Evolutionary conservation across 2,329 filamentous ascomycete species (phyloP), one percentile per base, ranked within the genome.

Genomic region (Neurospora sp.): DNA sequence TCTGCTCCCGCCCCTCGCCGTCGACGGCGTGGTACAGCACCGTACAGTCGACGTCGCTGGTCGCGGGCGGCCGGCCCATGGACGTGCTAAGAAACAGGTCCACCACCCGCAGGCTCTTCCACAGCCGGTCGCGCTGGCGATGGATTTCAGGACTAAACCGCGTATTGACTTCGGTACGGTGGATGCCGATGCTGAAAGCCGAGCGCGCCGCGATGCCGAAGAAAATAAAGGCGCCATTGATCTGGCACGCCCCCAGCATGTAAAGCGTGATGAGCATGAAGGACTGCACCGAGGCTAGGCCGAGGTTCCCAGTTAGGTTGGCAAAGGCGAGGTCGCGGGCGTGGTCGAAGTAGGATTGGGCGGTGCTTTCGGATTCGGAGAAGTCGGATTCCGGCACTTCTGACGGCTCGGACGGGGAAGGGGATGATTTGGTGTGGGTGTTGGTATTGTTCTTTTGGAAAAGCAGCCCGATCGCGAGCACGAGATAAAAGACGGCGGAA

Each of bases 181-280:
- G 85, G 5, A 86, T 77, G 0, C 85, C 85, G 15, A 87, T 82
- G 0, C 84, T 84, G 70, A 86, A 86, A 0, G 84, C 84, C 0
- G 85, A 83, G 2, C 85, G 80, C 0, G 82, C 84, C 0, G 84
- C 83, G 7, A 86, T 82, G 8, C 85, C 85, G 19, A 86, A 86
- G 75, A 86, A 84, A 2, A 87, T 75, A 67, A 86, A 87, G 0
- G 84, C 84, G 1, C 84, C 84, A 70, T 86, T 87, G 74, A 86
- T 85, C 74, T 86, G 85, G 68, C 84, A 86, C 3, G 84, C 82
- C 38, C 83, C 82, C 3, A 86, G 82, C 82, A 86, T 86, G 76
- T 86, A 86, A 8, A 86, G 73, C 0, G 84, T 85, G 42, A 86
- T 79, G 15, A 87, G 80, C 0, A 82, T 78, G 46, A 86, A 86